Evolutionary conservation across 2,329 filamentous ascomycete genomes (phyloP).

Genomic region (Botrytis fabae): DNA sequence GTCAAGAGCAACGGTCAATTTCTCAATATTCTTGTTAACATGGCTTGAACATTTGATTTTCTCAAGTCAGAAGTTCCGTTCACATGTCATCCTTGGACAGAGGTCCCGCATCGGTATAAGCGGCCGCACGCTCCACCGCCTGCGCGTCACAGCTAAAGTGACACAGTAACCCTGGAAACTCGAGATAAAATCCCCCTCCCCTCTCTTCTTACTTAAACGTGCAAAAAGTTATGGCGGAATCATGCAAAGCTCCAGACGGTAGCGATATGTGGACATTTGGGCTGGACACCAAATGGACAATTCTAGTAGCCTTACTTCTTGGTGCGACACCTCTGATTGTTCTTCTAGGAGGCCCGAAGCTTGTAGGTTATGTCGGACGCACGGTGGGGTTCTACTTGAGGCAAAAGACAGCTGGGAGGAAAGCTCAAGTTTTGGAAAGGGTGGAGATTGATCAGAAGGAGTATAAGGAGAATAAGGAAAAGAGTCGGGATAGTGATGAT

Average conservation of each 20-base stretch:
- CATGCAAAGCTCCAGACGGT: constrained; percentile 39
- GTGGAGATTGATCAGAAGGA: constrained; percentile 43
- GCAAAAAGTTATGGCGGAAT: constrained; percentile 36
- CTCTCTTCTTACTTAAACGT: constrained; percentile 1
- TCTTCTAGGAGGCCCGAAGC: constrained; percentile 35
- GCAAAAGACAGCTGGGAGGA: constrained; percentile 63
- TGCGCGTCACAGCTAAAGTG: constrained; percentile 24
- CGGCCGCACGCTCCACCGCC: constrained; percentile 16
- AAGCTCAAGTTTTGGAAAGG: constrained; percentile 57
- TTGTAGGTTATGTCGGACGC: constrained; percentile 41
- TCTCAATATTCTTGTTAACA: background rate
- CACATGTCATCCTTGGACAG: constrained; percentile 20
- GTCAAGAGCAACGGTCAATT: background rate
- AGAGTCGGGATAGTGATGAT: constrained; percentile 54
- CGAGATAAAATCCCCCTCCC: constrained; percentile 3
- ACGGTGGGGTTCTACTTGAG: constrained; percentile 60
- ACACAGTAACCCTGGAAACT: constrained; percentile 23
- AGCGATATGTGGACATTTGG: constrained; percentile 38
- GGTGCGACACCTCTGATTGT: constrained; percentile 40
- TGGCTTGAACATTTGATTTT: constrained; percentile 16
- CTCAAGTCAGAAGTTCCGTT: background rate
- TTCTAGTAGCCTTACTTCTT: constrained; percentile 38
- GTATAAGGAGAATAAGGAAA: constrained; percentile 26
- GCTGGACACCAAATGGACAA: constrained; percentile 36
- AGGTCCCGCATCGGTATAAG: constrained; percentile 7